A percentile compares a stretch with the other conserved stretches of the same genome.
These are phyloP conservation scores for Eucalyptus guilfoylei DNA, from an alignment of 345 rosid genomes.

Conservation along the genomic window DNA sequence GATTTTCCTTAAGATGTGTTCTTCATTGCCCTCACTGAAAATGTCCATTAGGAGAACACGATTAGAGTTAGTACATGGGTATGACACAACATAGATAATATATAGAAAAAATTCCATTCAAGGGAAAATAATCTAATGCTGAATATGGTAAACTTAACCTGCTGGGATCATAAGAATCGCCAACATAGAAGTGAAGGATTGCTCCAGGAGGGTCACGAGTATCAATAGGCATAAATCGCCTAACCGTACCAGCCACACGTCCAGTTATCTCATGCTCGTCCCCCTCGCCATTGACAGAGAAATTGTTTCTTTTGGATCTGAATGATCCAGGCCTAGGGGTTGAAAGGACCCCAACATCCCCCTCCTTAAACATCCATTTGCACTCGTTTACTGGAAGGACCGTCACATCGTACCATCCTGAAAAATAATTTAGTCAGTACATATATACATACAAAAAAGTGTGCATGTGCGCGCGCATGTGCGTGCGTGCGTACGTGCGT, in stretches of 20 bases:
- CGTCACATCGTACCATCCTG: constrained; percentile 96
- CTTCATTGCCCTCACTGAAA: constrained; percentile 67
- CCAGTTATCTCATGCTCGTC: constrained; percentile 68
- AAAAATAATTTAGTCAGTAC: constrained; percentile 9
- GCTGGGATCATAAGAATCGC: constrained; percentile 56
- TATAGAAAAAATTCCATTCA: not conserved
- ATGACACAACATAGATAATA: not conserved
- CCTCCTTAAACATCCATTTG: constrained; percentile 98
- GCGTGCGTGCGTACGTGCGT: accelerated
- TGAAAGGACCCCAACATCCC: constrained; percentile 94
- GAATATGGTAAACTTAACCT: constrained; percentile 21
- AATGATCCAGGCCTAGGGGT: constrained; percentile 71
- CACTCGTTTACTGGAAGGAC: constrained; percentile 64
- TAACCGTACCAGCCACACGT: constrained; percentile 90
- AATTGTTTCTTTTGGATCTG: constrained; percentile 39
- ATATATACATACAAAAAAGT: not conserved
- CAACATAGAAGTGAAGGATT: constrained; percentile 93
- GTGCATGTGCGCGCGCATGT: not conserved
- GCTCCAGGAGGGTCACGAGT: constrained; percentile 97
- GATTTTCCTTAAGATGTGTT: constrained; percentile 82
- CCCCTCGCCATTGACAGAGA: constrained; percentile 27
- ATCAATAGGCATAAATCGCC: constrained; percentile 84
- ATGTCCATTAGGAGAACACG: not conserved
- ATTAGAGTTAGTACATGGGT: not conserved
- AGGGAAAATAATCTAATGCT: not conserved